Percentiles rank a stretch among this genome's conserved stretches.
These are phyloP conservation scores for Pezicula carpinea DNA, from an alignment of 2,329 filamentous ascomycete species.

Conservation along the genomic window DNA sequence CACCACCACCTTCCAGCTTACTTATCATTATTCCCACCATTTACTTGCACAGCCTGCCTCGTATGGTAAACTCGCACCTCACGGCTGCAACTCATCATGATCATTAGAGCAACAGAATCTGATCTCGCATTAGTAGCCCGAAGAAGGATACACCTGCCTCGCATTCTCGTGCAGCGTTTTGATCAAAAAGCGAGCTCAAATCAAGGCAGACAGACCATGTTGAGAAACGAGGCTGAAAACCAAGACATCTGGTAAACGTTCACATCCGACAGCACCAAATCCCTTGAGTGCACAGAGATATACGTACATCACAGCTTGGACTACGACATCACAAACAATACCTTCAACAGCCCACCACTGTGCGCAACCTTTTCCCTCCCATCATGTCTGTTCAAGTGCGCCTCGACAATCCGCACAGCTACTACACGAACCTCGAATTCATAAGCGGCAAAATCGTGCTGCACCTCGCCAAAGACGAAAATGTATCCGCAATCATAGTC, in stretches of 20 bases:
- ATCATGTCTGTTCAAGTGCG: constrained; percentile 63
- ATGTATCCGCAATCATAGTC: constrained; percentile 68
- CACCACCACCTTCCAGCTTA: too few species aligned
- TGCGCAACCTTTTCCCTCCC: not conserved
- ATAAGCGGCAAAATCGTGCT: constrained; percentile 60
- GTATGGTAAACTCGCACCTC: too few species aligned
- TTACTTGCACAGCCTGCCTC: not conserved
- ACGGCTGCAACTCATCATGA: too few species aligned
- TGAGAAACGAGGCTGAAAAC: not conserved
- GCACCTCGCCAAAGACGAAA: constrained; percentile 59
- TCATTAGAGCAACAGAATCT: not conserved
- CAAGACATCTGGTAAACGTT: too few species aligned
- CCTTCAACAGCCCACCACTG: not conserved
- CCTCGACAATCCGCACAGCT: constrained; percentile 62
- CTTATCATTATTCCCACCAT: too few species aligned
- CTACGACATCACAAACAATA: not conserved
- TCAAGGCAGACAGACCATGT: not conserved
- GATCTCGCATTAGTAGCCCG: not conserved
- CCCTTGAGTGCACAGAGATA: not conserved
- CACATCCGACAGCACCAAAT: not conserved
- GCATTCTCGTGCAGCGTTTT: too few species aligned
- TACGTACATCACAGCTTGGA: not conserved
- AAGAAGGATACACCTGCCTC: not conserved
- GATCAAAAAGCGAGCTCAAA: too few species aligned
- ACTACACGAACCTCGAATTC: constrained; percentile 76